Evolutionary conservation across 106 monocot genomes (phyloP), one percentile per base, ranked within the genome.

Genomic region (Dioscorea alata): DNA sequence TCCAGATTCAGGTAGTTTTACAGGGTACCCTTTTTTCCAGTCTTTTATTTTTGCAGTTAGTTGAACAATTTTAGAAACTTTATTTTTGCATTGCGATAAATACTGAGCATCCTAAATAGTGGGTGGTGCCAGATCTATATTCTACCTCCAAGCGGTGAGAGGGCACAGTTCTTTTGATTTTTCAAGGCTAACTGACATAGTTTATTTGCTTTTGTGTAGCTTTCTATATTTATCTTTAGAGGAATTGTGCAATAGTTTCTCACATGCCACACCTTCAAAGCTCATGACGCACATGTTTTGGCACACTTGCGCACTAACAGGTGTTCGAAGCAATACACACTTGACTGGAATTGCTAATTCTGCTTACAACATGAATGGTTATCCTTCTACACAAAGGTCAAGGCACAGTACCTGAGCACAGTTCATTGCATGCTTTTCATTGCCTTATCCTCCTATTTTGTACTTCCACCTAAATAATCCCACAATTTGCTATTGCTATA

Each of bases 311-410:
- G 50, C 87, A 84, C 81, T 82, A 90, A 71, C 94, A 94, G 94
- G 94, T 84, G 52, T 69, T 82, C 90, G 90, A 87, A 90, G 86
- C 89, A 82, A 87, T 84, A 72, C 75, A 71, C 82, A 87, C 87
- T 74, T 83, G 78, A 70, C 81, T 90, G 94, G 87, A 83, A 78
- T 81, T 83, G 81, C 80, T 83, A 86, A 86, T 73, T 74, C 91
- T 78, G 72, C 85, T 81, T 76, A 88, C 85, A 87, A 65, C 87
- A 82, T 62, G 63, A 73, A 73, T 83, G 85, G 71, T 87, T 85
- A 84, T 87, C 75, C 90, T 74, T 94, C 90, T 75, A 48, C 94
- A 87, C 90, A 86, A 83, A 94, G 94, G 94, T 94, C 78, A 89
- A 76, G 73, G 79, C 84, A 86, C 93, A 82, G 69, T 74, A 79